These are phyloP conservation scores for Penicillium sp. DNA, from an alignment of 2,329 filamentous ascomycete species.

Conservation along the genomic window DNA sequence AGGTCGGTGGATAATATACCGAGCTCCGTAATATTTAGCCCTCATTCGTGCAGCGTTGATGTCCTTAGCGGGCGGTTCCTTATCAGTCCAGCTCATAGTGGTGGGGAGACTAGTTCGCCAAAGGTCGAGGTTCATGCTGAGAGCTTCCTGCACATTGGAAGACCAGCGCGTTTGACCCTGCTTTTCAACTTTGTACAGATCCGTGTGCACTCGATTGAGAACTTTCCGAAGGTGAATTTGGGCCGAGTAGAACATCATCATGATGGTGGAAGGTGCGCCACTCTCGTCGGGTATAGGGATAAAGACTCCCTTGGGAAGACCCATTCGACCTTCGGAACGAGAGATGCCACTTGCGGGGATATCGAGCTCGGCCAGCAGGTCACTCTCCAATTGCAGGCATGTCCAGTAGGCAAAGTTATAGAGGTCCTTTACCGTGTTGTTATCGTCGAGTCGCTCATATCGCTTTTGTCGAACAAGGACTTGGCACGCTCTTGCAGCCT, in stretches of 20 bases:
- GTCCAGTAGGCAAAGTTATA: constrained; percentile 85
- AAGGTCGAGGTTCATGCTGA: constrained; percentile 50
- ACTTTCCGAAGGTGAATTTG: constrained; percentile 60
- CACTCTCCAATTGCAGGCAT: constrained; percentile 88
- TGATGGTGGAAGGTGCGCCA: constrained; percentile 36
- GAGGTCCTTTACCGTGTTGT: constrained; percentile 53
- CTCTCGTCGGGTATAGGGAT: constrained; percentile 33
- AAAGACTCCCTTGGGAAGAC: constrained; percentile 38
- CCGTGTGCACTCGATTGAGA: constrained; percentile 55
- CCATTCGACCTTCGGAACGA: constrained; percentile 50
- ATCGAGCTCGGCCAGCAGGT: constrained; percentile 84
- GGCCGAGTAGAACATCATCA: constrained; percentile 59
- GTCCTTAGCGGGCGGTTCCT: constrained; percentile 68
- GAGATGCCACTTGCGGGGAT: constrained; percentile 62
- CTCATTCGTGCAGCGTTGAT: constrained; percentile 81
- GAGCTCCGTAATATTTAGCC: constrained; percentile 91
- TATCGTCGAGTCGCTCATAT: constrained; percentile 32
- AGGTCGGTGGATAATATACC: constrained; percentile 83
- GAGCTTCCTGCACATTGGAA: constrained; percentile 39
- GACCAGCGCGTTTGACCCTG: constrained; percentile 37
- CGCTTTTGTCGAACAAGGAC: constrained; percentile 66
- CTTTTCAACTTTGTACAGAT: constrained; percentile 50
- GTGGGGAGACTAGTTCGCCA: constrained; percentile 54
- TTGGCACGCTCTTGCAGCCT: constrained; percentile 60
- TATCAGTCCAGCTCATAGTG: constrained; percentile 61